phyloP scores from a whole-genome alignment of 805 yeast species.

The Candida insectorum region DNA sequence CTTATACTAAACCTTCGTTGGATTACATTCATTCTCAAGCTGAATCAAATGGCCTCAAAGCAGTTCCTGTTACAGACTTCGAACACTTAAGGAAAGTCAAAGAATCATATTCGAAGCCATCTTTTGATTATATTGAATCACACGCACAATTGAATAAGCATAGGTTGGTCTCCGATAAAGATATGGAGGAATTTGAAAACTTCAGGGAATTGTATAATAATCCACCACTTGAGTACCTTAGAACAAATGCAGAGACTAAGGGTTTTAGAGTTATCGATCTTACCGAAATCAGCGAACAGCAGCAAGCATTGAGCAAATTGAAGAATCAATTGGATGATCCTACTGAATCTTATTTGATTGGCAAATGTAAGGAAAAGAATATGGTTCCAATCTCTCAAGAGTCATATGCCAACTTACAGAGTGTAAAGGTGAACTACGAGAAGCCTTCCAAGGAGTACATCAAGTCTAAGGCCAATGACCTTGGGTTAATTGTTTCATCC shows the following conservation, averaged over 20 bases:
- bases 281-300: too few relatives aligned
- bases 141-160: too few relatives aligned
- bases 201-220: too few relatives aligned
- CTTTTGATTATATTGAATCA: constrained; percentile 22
- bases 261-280: constrained; percentile 16
- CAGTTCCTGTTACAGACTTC: constrained; percentile 14
- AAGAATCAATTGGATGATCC: constrained; percentile 18
- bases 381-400: constrained; percentile 12
- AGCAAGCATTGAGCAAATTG: constrained; percentile 1
- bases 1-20: constrained; percentile 20
- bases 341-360: constrained; percentile 23
- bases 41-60: constrained; percentile 14
- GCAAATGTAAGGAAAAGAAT: constrained; percentile 16
- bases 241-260: constrained; percentile 17
- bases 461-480: constrained; percentile 30
- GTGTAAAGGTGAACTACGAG: constrained; percentile 22
- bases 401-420: constrained; percentile 13
- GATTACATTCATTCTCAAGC: constrained; percentile 22
- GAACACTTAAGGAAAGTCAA: not conserved
- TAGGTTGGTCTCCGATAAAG: too few relatives aligned
- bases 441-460: constrained; percentile 32
- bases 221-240: constrained; percentile 31
- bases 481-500: constrained; percentile 30
- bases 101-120: constrained; percentile 19
- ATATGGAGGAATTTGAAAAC: too few relatives aligned